A percentile compares a stretch with the other conserved stretches of the same genome.
Evolutionary conservation across 2,329 filamentous ascomycete genomes (phyloP).

Genomic region (Aspergillus fructus): DNA sequence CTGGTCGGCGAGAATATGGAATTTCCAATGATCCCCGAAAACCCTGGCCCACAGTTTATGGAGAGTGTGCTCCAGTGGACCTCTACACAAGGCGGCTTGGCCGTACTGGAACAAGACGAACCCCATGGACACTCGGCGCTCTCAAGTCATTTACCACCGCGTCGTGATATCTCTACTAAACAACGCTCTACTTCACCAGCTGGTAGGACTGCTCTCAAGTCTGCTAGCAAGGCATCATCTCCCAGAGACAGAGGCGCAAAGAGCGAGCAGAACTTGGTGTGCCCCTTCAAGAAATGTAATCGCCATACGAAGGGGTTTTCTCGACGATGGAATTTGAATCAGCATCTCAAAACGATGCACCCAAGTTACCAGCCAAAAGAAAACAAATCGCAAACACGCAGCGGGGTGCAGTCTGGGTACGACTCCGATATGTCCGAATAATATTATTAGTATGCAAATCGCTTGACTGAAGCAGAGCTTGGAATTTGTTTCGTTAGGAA

Average conservation of each 20-base stretch:
- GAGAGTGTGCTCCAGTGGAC: neutral
- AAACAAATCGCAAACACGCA: neutral
- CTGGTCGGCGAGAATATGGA: slow-evolving; percentile 73
- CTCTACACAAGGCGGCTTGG: neutral
- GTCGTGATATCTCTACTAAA: slow-evolving; percentile 10
- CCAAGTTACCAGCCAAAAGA: slow-evolving; percentile 17
- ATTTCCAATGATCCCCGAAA: slow-evolving; percentile 43
- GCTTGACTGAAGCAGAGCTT: neutral
- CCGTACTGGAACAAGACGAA: slow-evolving; percentile 27
- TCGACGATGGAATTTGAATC: slow-evolving; percentile 38
- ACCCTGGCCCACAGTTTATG: neutral
- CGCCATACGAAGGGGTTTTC: slow-evolving; percentile 35
- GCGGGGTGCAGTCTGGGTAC: neutral
- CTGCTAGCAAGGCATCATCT: slow-evolving; percentile 1
- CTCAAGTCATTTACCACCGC: neutral
- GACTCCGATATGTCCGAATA: neutral
- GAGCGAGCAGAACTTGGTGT: slow-evolving; percentile 20
- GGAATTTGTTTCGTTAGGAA: neutral
- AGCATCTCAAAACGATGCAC: slow-evolving; percentile 36
- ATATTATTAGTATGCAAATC: neutral
- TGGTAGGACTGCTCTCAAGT: slow-evolving; percentile 4
- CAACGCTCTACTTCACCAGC: slow-evolving; percentile 15
- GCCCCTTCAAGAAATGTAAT: slow-evolving; percentile 30
- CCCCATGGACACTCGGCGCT: neutral
- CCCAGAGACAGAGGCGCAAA: neutral